phyloP scores from a whole-genome alignment of 2,329 filamentous ascomycete species.

The Drechmeria coniospora region DNA sequence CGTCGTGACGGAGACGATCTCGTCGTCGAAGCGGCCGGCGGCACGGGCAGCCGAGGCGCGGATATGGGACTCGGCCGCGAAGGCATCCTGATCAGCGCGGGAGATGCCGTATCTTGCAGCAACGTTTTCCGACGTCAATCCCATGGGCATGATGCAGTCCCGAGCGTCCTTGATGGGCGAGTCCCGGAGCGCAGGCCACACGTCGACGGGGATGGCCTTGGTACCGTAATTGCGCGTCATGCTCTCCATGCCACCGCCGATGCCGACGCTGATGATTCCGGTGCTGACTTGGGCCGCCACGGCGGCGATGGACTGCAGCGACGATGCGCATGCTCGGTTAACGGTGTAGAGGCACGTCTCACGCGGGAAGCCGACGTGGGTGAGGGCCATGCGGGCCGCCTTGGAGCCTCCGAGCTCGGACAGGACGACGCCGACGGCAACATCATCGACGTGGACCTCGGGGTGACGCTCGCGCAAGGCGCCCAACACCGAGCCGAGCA shows the following conservation, averaged over 20 bases:
- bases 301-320: slow-evolving; percentile 59
- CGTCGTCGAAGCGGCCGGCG: slow-evolving; percentile 54
- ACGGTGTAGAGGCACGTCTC: slow-evolving; percentile 69
- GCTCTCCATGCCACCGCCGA: slow-evolving; percentile 87
- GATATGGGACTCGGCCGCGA: slow-evolving; percentile 60
- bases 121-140: slow-evolving; percentile 79
- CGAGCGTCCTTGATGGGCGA: slow-evolving; percentile 50
- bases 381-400: slow-evolving; percentile 79
- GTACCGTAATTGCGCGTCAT: slow-evolving; percentile 87
- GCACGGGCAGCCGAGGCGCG: slow-evolving; percentile 57
- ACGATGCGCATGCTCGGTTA: slow-evolving; percentile 73
- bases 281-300: slow-evolving; percentile 62
- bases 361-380: slow-evolving; percentile 63
- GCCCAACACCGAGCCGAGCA: slow-evolving; percentile 51
- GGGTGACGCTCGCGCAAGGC: slow-evolving; percentile 44
- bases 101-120: slow-evolving; percentile 59
- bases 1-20: slow-evolving; percentile 71
- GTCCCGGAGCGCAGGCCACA: slow-evolving; percentile 60
- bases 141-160: slow-evolving; percentile 93
- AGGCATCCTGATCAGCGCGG: slow-evolving; percentile 65
- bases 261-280: slow-evolving; percentile 56
- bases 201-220: slow-evolving; percentile 66
- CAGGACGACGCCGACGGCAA: slow-evolving; percentile 77
- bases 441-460: slow-evolving; percentile 51
- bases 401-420: slow-evolving; percentile 84